Evolutionary conservation across 352 stramenopile species (phyloP).

Genomic region (Achlya hypogyna): DNA sequence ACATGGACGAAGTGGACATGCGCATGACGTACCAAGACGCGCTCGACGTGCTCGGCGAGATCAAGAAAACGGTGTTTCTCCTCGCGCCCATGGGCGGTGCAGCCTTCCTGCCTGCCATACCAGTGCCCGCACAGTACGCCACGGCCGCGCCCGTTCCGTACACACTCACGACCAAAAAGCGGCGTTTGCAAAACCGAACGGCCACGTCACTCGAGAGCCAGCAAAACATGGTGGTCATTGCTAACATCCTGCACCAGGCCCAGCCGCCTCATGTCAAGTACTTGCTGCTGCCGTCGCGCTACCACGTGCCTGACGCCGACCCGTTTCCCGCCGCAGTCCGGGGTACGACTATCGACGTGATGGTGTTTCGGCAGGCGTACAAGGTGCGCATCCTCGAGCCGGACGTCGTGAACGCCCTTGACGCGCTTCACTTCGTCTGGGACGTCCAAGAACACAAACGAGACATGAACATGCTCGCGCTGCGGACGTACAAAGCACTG

Average conservation of each 20-base stretch:
- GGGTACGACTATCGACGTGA: not conserved
- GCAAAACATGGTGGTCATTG: not conserved
- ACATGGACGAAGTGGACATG: not conserved
- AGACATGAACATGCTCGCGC: conserved; percentile 31
- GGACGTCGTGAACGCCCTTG: not conserved
- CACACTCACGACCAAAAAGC: not conserved
- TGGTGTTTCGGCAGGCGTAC: not conserved
- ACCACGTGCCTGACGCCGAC: not conserved
- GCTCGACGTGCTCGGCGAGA: not conserved
- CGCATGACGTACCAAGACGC: not conserved
- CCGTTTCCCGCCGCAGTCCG: not conserved
- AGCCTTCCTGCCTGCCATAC: not conserved
- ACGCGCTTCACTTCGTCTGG: conserved; percentile 10
- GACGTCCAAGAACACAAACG: conserved; percentile 12
- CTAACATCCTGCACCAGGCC: not conserved
- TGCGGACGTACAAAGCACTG: conserved; percentile 66
- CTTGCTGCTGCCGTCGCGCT: not conserved
- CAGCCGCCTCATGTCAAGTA: not conserved
- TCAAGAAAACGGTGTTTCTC: not conserved
- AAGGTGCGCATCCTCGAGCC: not conserved
- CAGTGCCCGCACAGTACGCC: not conserved
- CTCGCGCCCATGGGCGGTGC: not conserved
- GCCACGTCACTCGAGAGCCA: not conserved
- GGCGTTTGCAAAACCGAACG: not conserved
- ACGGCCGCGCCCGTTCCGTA: not conserved